Evolutionary conservation across 164 flowering plant genomes (phyloP).

Genomic region (Aristolochia contorta): DNA sequence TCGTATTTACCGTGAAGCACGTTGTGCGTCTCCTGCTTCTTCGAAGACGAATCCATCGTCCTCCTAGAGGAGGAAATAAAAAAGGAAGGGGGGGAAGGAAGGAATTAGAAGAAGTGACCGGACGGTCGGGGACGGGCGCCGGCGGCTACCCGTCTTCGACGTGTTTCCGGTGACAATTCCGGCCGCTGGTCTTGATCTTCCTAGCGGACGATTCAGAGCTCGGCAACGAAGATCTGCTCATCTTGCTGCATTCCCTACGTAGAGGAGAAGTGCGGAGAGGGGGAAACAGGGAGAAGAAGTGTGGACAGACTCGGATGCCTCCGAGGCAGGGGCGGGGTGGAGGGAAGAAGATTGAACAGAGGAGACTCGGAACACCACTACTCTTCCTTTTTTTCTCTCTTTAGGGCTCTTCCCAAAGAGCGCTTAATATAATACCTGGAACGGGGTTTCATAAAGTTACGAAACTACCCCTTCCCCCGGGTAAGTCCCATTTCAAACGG

Average conservation of each 20-base stretch:
- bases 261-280: not conserved
- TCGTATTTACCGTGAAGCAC: conserved; percentile 26
- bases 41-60: not conserved
- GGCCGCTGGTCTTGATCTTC: conserved; percentile 13
- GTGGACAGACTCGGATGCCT: too few relatives aligned
- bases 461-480: too few relatives aligned
- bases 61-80: not conserved
- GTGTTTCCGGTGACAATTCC: conserved; percentile 58
- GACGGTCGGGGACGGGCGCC: not conserved
- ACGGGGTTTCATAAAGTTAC: too few relatives aligned
- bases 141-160: conserved; percentile 56
- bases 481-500: too few relatives aligned
- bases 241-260: conserved; percentile 59
- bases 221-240: conserved; percentile 20
- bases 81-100: not conserved
- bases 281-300: not conserved
- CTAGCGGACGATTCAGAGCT: conserved; percentile 18
- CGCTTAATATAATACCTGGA: too few relatives aligned
- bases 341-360: too few relatives aligned
- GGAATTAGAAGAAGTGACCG: too few relatives aligned
- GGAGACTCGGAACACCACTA: too few relatives aligned
- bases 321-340: too few relatives aligned
- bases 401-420: too few relatives aligned
- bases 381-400: too few relatives aligned
- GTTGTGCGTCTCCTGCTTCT: conserved; percentile 2